phyloP scores from a whole-genome alignment of 1,139 yeast species.

The Pichia sp. region DNA sequence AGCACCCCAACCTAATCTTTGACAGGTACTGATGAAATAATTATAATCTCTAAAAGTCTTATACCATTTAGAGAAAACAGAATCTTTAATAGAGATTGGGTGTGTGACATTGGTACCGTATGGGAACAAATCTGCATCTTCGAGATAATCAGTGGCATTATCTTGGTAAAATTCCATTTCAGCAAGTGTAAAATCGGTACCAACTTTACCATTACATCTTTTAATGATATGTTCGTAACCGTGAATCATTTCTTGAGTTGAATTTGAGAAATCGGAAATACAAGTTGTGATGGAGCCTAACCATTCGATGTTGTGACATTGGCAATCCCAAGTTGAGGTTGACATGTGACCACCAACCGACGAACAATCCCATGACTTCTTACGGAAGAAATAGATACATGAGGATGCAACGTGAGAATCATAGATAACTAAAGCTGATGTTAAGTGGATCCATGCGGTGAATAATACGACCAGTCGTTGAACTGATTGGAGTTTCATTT shows the following conservation, averaged over 20 bases:
- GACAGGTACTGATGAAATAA: constrained; percentile 28
- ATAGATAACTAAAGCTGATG: neutral
- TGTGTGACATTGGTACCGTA: constrained; percentile 22
- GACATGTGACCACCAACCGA: constrained; percentile 30
- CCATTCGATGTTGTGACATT: constrained; percentile 40
- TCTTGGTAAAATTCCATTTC: constrained; percentile 32
- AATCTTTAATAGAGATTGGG: constrained; percentile 33
- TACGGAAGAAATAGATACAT: constrained; percentile 37
- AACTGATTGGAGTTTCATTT: neutral
- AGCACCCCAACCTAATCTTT: constrained; percentile 42
- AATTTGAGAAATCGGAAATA: constrained; percentile 31
- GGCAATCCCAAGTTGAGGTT: constrained; percentile 34
- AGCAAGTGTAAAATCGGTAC: constrained; percentile 32
- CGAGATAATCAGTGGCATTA: constrained; percentile 29
- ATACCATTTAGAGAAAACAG: constrained; percentile 34
- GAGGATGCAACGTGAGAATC: constrained; percentile 33
- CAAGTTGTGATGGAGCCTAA: constrained; percentile 40
- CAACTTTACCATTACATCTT: constrained; percentile 36
- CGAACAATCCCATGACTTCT: constrained; percentile 40
- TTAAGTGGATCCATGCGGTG: neutral
- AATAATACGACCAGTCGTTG: too few relatives aligned
- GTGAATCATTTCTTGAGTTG: constrained; percentile 31
- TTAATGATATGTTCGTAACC: constrained; percentile 37
- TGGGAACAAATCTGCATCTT: neutral
- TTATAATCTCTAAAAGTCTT: constrained; percentile 35